Evolutionary conservation across 2,329 filamentous ascomycete genomes (phyloP).

Genomic region (Intubia oerlemansii): DNA sequence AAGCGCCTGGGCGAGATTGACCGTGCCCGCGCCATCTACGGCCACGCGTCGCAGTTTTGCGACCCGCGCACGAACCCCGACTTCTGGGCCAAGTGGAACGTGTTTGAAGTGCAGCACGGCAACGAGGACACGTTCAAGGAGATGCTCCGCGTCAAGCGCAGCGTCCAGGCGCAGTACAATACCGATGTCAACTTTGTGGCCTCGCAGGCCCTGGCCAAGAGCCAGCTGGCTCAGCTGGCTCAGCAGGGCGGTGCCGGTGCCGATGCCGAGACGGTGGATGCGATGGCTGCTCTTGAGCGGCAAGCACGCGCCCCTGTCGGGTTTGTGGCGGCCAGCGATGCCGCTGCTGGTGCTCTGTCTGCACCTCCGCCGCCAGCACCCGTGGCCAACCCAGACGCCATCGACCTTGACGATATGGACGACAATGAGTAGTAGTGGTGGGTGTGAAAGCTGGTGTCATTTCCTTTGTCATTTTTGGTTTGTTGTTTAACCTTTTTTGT

Average conservation of each 20-base stretch:
- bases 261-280: conserved; percentile 36
- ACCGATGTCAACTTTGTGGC: conserved; percentile 98
- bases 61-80: conserved; percentile 75
- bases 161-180: conserved; percentile 94
- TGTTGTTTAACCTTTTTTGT: background rate
- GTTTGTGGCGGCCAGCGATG: conserved; percentile 74
- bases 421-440: no score
- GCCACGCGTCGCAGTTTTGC: conserved; percentile 91
- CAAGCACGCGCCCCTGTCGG: conserved; percentile 76
- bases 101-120: conserved; percentile 91
- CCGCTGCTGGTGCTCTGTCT: conserved; percentile 15
- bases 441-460: no score
- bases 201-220: conserved; percentile 74
- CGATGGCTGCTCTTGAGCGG: conserved; percentile 74
- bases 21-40: conserved; percentile 83
- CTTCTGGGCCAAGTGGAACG: conserved; percentile 96
- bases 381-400: conserved; percentile 62
- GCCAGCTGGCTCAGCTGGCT: no score
- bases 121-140: conserved; percentile 99
- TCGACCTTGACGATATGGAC: conserved; percentile 33
- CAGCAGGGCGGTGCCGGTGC: conserved; percentile 15
- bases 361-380: conserved; percentile 17
- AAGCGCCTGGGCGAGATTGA: conserved; percentile 46
- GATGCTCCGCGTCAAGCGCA: conserved; percentile 94
- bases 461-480: background rate